phyloP scores from a whole-genome alignment of 2,329 filamentous ascomycete genomes.

The Mycosphaerelloides madeirae region DNA sequence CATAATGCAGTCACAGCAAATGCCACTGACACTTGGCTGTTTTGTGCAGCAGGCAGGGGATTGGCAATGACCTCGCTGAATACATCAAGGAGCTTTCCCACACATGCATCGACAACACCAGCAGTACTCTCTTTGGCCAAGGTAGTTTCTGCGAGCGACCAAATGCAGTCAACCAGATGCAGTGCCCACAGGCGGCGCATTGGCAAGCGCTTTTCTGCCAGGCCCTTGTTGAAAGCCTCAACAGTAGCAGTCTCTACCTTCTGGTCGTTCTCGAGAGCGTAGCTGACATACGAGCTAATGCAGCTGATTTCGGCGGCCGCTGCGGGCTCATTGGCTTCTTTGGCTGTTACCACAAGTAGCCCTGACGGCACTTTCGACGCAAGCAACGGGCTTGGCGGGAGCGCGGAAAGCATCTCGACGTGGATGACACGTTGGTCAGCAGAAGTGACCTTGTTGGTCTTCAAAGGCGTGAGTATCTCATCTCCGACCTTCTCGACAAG shows the following conservation, averaged over 20 bases:
- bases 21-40: slow-evolving; percentile 72
- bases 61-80: slow-evolving; percentile 78
- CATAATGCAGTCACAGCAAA: slow-evolving; percentile 67
- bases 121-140: slow-evolving; percentile 46
- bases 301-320: slow-evolving; percentile 69
- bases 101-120: slow-evolving; percentile 46
- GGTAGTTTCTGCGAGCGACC: slow-evolving; percentile 48
- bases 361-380: slow-evolving; percentile 63
- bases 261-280: slow-evolving; percentile 56
- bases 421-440: slow-evolving; percentile 81
- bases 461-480: slow-evolving; percentile 75
- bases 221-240: slow-evolving; percentile 73
- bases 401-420: slow-evolving; percentile 68
- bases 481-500: slow-evolving; percentile 64
- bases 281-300: slow-evolving; percentile 61
- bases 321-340: slow-evolving; percentile 85
- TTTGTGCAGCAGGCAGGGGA: slow-evolving; percentile 72
- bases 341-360: slow-evolving; percentile 64
- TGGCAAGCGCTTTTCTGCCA: slow-evolving; percentile 76
- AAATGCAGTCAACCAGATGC: slow-evolving; percentile 66
- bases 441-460: slow-evolving; percentile 74
- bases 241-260: slow-evolving; percentile 62
- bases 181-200: slow-evolving; percentile 77
- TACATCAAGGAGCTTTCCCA: slow-evolving; percentile 59
- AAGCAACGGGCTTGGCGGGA: slow-evolving; percentile 57